Base-by-base conservation (phyloP, 257 asterid genomes). In the Hygrophila difformis region DNA sequence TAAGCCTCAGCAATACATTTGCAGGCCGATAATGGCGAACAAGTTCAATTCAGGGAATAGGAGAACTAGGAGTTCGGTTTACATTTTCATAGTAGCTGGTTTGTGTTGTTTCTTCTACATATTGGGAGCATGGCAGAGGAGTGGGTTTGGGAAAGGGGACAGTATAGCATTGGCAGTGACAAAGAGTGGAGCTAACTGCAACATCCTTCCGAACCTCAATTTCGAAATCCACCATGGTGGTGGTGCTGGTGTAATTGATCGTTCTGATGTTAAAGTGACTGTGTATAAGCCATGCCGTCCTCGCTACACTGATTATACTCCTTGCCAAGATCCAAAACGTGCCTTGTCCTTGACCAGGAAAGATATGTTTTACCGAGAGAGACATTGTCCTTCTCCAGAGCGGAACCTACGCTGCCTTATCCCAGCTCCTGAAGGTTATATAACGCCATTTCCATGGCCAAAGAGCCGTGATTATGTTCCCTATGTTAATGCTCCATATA, bases 401-500 rank as follows among this genome's bases (percentile, higher is more conserved):
- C 26, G 64, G 49, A 75, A 62, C 67, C 36, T 75, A 56, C 72
- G 12, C 18, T 75, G 84, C 58, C 84, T 75, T 37, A 64, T 75
- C 41, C 84, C 84, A 2, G 79, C 84, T 20, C 79, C 84, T 44
- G 50, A 68, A 47, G 84, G 79, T 39, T 75, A 75, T 16, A 74
- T 75, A 18, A 48, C 74, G 16, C 84, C 84, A 1, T 75, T 75
- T 52, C 70, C 76, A 9, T 75, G 84, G 84, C 84, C 84, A 10
- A 75, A 75, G 72, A 75, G 84, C 35, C 84, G 84, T 11, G 84
- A 75, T 45, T 75, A 71, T 42, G 84, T 71, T 18, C 84, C 84
- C 21, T 75, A 63, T 53, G 79, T 76, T 17, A 75, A 75, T 59
- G 84, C 79, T 20, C 84, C 84, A 0, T 75, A 75, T 45, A 75